Evolutionary conservation across 2,329 filamentous ascomycete species (phyloP).

Genomic region (Penicillium sp.): DNA sequence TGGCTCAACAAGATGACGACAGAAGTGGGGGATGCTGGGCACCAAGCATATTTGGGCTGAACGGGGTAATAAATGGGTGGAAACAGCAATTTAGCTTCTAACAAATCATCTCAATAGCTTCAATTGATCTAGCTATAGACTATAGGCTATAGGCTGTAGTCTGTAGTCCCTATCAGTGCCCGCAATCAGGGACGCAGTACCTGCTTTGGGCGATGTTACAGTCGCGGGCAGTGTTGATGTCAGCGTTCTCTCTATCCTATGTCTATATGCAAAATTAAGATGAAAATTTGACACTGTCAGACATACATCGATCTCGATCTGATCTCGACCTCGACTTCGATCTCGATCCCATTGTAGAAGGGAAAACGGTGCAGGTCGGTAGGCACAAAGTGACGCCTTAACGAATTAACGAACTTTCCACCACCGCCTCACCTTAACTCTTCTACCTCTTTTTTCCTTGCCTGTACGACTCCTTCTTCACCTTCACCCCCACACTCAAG

Average conservation of each 20-base stretch:
- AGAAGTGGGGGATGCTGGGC: conserved; percentile 7
- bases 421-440: conserved; percentile 20
- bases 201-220: conserved; percentile 20
- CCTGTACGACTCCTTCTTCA: conserved; percentile 2
- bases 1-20: conserved; percentile 11
- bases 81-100: not conserved
- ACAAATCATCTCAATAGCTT: not conserved
- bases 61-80: not conserved
- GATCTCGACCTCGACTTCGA: not conserved
- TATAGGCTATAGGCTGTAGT: too few species aligned
- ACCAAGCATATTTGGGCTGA: not conserved
- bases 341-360: not conserved
- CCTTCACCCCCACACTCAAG: not conserved
- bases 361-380: not conserved
- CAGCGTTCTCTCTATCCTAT: conserved; percentile 10
- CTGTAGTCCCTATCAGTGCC: not conserved
- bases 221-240: conserved; percentile 23
- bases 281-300: not conserved
- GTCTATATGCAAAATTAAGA: not conserved
- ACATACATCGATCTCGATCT: too few species aligned
- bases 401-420: conserved; percentile 16
- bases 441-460: conserved; percentile 9
- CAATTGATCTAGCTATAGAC: not conserved
- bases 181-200: not conserved
- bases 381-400: conserved; percentile 1